Conservation (phyloP, 2,329 filamentous ascomycete species). For the Microsporum ferrugineum region DNA sequence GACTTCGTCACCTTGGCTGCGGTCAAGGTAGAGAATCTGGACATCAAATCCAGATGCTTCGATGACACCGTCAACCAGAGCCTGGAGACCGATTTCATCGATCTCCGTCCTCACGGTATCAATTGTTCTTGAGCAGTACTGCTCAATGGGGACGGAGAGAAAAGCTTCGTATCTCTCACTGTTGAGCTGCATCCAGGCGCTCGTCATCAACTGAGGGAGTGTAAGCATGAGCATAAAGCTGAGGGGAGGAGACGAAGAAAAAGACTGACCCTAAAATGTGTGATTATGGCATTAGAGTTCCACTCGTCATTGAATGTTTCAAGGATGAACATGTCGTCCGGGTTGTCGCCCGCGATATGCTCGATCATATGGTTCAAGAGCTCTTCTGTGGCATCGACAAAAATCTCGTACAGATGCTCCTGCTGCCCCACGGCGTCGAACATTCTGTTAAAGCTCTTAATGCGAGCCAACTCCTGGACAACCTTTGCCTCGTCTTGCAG, state of each 20-base stretch:
- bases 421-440: conserved; percentile 59
- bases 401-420: conserved; percentile 65
- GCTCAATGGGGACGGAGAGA: conserved; percentile 51
- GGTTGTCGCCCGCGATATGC: conserved; percentile 44
- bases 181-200: conserved; percentile 71
- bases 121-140: conserved; percentile 59
- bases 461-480: conserved; percentile 57
- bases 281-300: conserved; percentile 65
- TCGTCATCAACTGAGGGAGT: conserved; percentile 60
- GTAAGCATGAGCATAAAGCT: background rate
- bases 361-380: conserved; percentile 54
- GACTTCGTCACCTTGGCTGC: conserved; percentile 64
- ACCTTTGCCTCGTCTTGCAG: conserved; percentile 54
- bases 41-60: conserved; percentile 67
- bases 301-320: conserved; percentile 62
- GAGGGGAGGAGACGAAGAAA: background rate
- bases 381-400: conserved; percentile 61
- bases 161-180: conserved; percentile 60
- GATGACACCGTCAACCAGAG: conserved; percentile 67
- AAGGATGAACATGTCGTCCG: conserved; percentile 47
- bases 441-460: conserved; percentile 59
- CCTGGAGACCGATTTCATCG: conserved; percentile 73
- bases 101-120: conserved; percentile 73
- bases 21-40: conserved; percentile 84
- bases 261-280: conserved; percentile 55